Conservation (phyloP, 352 stramenopile species). For the Lagenidium sp. region DNA sequence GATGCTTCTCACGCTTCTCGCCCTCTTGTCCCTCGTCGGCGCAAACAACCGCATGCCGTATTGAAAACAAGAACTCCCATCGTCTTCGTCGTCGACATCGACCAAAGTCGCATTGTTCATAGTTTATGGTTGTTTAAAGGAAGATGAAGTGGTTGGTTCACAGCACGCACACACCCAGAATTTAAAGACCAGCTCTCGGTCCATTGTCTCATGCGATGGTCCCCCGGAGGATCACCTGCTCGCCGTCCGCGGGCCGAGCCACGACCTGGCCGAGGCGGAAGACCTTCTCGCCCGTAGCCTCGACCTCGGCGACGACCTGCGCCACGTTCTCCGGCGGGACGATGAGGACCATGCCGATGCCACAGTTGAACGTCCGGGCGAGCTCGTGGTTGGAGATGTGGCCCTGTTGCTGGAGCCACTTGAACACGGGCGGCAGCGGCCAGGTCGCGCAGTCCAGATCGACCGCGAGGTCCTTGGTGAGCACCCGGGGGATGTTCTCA, state of each 20-base stretch:
- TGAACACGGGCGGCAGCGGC: constrained; percentile 94
- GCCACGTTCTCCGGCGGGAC: constrained; percentile 84
- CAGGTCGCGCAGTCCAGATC: constrained; percentile 89
- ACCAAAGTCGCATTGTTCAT: neutral
- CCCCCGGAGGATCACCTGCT: constrained; percentile 84
- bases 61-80: no score
- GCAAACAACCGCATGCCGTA: no score
- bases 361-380: constrained; percentile 98
- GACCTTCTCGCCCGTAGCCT: constrained; percentile 82
- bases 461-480: constrained; percentile 88
- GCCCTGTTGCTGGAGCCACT: constrained; percentile 93
- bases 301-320: constrained; percentile 80
- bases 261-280: constrained; percentile 87
- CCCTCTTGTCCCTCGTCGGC: constrained; percentile 27
- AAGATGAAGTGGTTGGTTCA: neutral
- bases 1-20: constrained; percentile 34
- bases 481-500: constrained; percentile 97
- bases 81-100: neutral
- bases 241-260: constrained; percentile 28
- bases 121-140: neutral
- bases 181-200: no score
- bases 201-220: no score
- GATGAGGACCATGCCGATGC: constrained; percentile 98
- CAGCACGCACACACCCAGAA: no score
- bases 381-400: constrained; percentile 94